phyloP scores from a whole-genome alignment of 257 asterid species.

The Phtheirospermum japonicum region DNA sequence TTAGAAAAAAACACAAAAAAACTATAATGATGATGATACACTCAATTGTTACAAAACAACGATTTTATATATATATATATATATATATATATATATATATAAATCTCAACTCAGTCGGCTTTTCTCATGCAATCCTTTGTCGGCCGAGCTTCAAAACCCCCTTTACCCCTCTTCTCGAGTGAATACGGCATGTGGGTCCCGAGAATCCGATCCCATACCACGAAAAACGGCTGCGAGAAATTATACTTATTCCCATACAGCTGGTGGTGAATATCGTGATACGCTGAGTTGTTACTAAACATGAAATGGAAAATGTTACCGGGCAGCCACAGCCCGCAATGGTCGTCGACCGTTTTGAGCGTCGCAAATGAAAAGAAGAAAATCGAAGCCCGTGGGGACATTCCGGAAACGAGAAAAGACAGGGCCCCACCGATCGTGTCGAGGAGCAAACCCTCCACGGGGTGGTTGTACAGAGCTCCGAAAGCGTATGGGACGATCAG shows the following conservation, averaged over 20 bases:
- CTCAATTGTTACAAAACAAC: neutral
- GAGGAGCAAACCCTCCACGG: constrained; percentile 81
- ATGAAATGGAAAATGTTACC: constrained; percentile 74
- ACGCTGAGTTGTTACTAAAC: constrained; percentile 81
- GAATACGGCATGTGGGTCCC: constrained; percentile 90
- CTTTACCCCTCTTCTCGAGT: constrained; percentile 57
- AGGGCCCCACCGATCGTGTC: constrained; percentile 89
- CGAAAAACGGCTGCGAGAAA: constrained; percentile 91
- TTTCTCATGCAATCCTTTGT: constrained; percentile 58
- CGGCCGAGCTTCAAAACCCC: constrained; percentile 78
- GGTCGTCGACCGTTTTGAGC: constrained; percentile 85
- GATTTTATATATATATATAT: neutral
- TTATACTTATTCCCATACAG: constrained; percentile 80
- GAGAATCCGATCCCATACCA: constrained; percentile 77
- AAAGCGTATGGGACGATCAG: constrained; percentile 84
- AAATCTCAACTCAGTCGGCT: neutral
- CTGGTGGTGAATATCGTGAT: constrained; percentile 92
- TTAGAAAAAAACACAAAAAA: neutral
- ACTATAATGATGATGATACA: neutral
- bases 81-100: no score
- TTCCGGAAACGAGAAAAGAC: constrained; percentile 81
- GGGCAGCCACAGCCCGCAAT: constrained; percentile 91
- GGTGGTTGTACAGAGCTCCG: constrained; percentile 96
- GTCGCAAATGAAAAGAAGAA: constrained; percentile 93
- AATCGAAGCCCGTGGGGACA: constrained; percentile 85